Base-by-base conservation (phyloP, 805 yeast species). In the Kazachstania kunashirensis region DNA sequence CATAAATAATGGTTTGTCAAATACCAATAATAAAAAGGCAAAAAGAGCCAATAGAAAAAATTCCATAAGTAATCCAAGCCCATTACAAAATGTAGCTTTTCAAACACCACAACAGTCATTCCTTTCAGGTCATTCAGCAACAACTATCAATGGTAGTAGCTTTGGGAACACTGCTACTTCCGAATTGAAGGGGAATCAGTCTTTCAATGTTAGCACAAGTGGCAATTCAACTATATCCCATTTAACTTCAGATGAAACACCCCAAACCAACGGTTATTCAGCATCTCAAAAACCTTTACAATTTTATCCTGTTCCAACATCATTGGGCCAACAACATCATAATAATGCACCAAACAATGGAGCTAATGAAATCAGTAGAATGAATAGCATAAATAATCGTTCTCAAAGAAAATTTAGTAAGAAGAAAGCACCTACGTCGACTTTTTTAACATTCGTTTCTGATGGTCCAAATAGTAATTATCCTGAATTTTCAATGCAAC, bases 281-380 rank as follows among this genome's bases (percentile, higher is more conserved):
- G 51, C 60, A n/a, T 55, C 61, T n/a, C 62, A 57, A 33, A 57
- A 55, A 36, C 62, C 62, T 2, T 36, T 57, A 33, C 61, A 56
- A 40, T 57, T 57, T 31, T 57, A 37, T 38, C 52, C 57, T 12
- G 53, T 47, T 38, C 59, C 60, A 46, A 34, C 59, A 33, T 33
- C 46, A 33, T 23, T 50, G 14, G 34, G 17, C 6, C 28, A 20
- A 21, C 15, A 20, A 8, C 8, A 23, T 25, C 14, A n/a, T 24
- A 33, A 23, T 31, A 34, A 20, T 18, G 28, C 8, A 14, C 26
- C 12, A 12, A 23, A 29, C 26, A 26, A 14, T n/a, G 28, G 28
- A 25, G 13, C 12, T 13, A 25, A 25, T 25, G 7, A 9, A 7
- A 26, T 14, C 10, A 26, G 23, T 7, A 20, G 23, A 20, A 10